phyloP scores from a whole-genome alignment of 306 rosid species.

The Acacia confusa region DNA sequence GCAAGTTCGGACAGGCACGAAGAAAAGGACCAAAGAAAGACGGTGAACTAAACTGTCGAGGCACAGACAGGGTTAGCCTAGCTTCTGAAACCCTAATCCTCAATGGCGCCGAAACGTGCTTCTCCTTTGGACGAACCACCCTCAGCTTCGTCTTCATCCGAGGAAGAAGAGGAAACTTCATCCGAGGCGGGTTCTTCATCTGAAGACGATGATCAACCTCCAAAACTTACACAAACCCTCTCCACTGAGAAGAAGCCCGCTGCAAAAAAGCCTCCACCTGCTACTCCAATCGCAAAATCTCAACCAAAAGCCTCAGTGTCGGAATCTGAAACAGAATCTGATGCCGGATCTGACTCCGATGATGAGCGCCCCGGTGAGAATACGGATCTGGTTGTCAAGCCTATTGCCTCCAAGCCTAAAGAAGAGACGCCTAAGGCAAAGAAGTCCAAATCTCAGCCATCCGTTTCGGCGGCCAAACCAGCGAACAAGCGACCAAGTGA shows the following conservation, averaged over 20 bases:
- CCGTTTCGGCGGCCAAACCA: slow-evolving; percentile 32
- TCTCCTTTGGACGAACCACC: slow-evolving; percentile 75
- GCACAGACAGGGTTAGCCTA: neutral
- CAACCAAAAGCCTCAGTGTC: slow-evolving; percentile 42
- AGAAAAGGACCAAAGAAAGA: too few relatives aligned
- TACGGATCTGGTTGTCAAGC: slow-evolving; percentile 31
- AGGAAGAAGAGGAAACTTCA: slow-evolving; percentile 40
- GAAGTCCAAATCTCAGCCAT: slow-evolving; percentile 25
- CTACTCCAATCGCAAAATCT: slow-evolving; percentile 2
- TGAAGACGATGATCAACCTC: slow-evolving; percentile 22
- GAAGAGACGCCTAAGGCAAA: slow-evolving; percentile 42
- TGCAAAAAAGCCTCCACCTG: slow-evolving; percentile 32
- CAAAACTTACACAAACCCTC: neutral
- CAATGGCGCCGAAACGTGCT: slow-evolving; percentile 67
- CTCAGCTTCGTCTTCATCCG: slow-evolving; percentile 46
- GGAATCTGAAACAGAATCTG: slow-evolving; percentile 46
- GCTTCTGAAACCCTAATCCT: slow-evolving; percentile 31
- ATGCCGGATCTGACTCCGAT: slow-evolving; percentile 45
- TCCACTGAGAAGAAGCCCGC: slow-evolving; percentile 30
- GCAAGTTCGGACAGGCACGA: neutral
- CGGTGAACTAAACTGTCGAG: too few relatives aligned
- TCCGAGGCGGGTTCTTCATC: slow-evolving; percentile 31
- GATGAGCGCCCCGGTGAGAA: neutral
- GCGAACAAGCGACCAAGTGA: slow-evolving; percentile 39
- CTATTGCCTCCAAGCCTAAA: slow-evolving; percentile 54